Evolutionary conservation across 2,329 filamentous ascomycete species (phyloP), one percentile per base, ranked within the genome.

Genomic region (Onygenales sp.): DNA sequence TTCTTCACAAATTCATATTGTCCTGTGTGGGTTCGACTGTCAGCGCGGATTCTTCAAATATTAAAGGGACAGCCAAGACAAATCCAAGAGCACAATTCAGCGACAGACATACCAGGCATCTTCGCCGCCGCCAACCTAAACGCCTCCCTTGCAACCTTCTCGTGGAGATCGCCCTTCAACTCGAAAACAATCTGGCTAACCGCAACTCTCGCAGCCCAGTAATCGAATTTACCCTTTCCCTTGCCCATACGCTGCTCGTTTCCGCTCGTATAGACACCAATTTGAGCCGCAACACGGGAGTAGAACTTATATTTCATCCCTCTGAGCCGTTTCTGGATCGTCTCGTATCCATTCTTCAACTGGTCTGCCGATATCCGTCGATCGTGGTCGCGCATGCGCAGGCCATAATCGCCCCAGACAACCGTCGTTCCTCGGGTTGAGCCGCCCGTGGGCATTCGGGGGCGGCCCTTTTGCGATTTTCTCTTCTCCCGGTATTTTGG

Each of bases 221-320:
- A 88, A 69, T 98, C 93, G 67, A 98, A 97, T 57, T 85, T 87
- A 62, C 93, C 93, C 70, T 98, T 98, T 73, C 93, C 93, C 74
- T 97, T 98, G 70, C 93, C 93, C 94, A 98, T 98, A 81, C 93
- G 86, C 70, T 89, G 86, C 74, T 98, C 93, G 65, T 97, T 98
- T 54, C 93, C 93, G 69, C 86, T 93, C 54, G 89, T 86, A 71
- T 93, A 98, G 21, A 98, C 94, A 67, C 92, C 93, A 60, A 97
- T 87, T 67, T 95, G 95, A 59, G 91, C 93, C 63, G 83, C 84
- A 51, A 97, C 85, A 57, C 93, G 82, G 75, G 89, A 95, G 74
- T 95, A 98, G 46, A 98, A 70, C 53, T 89, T 84, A 71, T 94
- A 98, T 65, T 90, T 89, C 79, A 95, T 85, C 45, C 93, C 93